These are phyloP conservation scores for Vigna radiata DNA, from an alignment of 306 rosid species.

Conservation along the genomic window DNA sequence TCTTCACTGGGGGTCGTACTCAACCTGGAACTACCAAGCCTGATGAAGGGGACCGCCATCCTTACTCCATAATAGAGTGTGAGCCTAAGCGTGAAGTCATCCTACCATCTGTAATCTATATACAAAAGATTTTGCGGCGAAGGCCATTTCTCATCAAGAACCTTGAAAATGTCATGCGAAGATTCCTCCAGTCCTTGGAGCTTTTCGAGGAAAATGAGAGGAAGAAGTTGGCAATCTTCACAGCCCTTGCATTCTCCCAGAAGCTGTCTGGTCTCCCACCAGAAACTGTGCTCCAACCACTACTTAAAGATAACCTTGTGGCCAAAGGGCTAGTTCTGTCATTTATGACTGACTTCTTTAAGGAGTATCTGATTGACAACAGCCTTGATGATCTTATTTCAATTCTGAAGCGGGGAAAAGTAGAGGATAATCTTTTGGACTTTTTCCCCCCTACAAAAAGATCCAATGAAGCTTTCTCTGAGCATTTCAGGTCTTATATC, in stretches of 20 bases:
- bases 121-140: constrained; percentile 93
- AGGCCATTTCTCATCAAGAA: constrained; percentile 96
- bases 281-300: constrained; percentile 96
- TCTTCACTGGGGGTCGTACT: constrained; percentile 98
- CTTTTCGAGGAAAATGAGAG: constrained; percentile 99
- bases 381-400: constrained; percentile 98
- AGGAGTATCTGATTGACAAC: constrained; percentile 91
- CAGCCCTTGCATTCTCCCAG: constrained; percentile 99
- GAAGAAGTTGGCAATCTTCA: constrained; percentile 98
- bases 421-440: constrained; percentile 91
- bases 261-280: constrained; percentile 99
- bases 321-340: constrained; percentile 97
- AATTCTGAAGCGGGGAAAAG: constrained; percentile 93
- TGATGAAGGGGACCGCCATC: constrained; percentile 99
- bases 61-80: constrained; percentile 83
- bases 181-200: constrained; percentile 95
- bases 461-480: constrained; percentile 85
- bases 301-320: constrained; percentile 98
- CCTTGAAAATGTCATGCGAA: constrained; percentile 99
- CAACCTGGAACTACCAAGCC: constrained; percentile 99
- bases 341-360: constrained; percentile 95
- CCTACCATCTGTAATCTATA: constrained; percentile 86
- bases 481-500: constrained; percentile 83
- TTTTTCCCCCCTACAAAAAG: constrained; percentile 89
- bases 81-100: constrained; percentile 89